Percentiles rank a stretch among this genome's conserved stretches.
Conservation (phyloP, 371 early-diverging fungal species). For the Phascolomyces articulosus region DNA sequence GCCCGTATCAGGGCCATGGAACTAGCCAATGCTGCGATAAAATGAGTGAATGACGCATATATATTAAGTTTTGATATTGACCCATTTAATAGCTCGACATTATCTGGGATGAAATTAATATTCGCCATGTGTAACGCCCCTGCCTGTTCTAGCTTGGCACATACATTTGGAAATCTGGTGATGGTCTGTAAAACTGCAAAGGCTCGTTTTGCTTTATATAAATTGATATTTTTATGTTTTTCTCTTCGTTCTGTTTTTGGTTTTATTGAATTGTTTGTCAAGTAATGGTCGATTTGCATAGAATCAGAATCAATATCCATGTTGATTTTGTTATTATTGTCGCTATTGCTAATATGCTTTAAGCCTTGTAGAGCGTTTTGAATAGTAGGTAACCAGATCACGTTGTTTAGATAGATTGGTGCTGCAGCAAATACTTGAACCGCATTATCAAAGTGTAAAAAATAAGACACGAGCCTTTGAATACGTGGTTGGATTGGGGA, state of each 20-base stretch:
- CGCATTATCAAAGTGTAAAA: constrained; percentile 30
- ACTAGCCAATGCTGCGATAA: constrained; percentile 29
- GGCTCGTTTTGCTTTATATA: constrained; percentile 32
- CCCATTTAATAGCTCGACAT: not conserved
- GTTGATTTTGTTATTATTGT: not conserved
- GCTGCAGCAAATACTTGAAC: constrained; percentile 26
- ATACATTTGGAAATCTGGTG: constrained; percentile 21
- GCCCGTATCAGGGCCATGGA: constrained; percentile 33
- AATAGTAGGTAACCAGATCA: constrained; percentile 33
- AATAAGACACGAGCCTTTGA: constrained; percentile 21
- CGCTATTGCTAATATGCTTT: not conserved
- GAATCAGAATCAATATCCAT: not conserved
- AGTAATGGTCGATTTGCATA: no score
- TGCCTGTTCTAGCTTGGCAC: constrained; percentile 26
- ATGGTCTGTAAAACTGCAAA: constrained; percentile 22
- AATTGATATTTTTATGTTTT: not conserved
- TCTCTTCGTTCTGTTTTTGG: not conserved
- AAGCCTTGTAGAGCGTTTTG: constrained; percentile 26
- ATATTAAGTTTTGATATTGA: constrained; percentile 12
- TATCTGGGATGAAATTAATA: constrained; percentile 2
- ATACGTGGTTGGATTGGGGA: constrained; percentile 18
- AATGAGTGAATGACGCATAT: constrained; percentile 24
- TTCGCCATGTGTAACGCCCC: constrained; percentile 24
- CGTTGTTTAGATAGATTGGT: constrained; percentile 17
- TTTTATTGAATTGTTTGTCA: not conserved